These are phyloP conservation scores for Malassezia vespertilionis DNA, from an alignment of 1,284 basidiomycete genomes.

Conservation along the genomic window DNA sequence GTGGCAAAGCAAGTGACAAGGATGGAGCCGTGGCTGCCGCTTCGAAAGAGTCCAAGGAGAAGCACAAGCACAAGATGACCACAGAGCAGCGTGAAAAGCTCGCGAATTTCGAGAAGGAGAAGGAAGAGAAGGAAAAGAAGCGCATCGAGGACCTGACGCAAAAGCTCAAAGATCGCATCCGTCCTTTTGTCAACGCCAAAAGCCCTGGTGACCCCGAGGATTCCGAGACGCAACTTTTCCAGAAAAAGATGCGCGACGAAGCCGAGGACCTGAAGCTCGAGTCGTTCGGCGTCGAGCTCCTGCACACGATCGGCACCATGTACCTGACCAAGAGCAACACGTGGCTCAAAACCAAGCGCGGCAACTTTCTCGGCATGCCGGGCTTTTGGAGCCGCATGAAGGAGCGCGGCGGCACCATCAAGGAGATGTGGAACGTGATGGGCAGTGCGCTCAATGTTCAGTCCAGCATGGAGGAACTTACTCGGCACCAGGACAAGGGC, in stretches of 20 bases:
- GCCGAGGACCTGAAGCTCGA: slow-evolving; percentile 95
- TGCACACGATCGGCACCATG: slow-evolving; percentile 53
- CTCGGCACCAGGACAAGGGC: slow-evolving; percentile 74
- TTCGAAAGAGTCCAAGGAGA: slow-evolving; percentile 51
- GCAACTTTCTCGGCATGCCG: slow-evolving; percentile 70
- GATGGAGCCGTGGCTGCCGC: slow-evolving; percentile 27
- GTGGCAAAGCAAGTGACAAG: slow-evolving; percentile 37
- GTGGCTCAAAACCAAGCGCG: slow-evolving; percentile 61
- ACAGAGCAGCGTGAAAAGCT: slow-evolving; percentile 59
- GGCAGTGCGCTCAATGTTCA: slow-evolving; percentile 55
- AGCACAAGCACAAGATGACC: slow-evolving; percentile 54
- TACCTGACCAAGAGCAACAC: slow-evolving; percentile 88
- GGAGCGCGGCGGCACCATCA: slow-evolving; percentile 70
- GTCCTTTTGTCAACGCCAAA: slow-evolving; percentile 54
- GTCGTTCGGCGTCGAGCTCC: slow-evolving; percentile 90
- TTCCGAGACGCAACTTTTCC: slow-evolving; percentile 57
- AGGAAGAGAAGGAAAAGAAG: slow-evolving; percentile 42
- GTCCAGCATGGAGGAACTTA: slow-evolving; percentile 67
- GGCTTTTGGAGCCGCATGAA: slow-evolving; percentile 90
- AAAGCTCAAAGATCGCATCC: slow-evolving; percentile 46
- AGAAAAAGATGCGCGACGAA: slow-evolving; percentile 67
- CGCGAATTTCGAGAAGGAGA: slow-evolving; percentile 45
- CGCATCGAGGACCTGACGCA: slow-evolving; percentile 37
- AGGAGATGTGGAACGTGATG: slow-evolving; percentile 48
- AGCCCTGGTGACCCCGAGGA: slow-evolving; percentile 76